These are phyloP conservation scores for Xylaria longipes DNA, from an alignment of 495 filamentous ascomycete genomes.

Conservation along the genomic window DNA sequence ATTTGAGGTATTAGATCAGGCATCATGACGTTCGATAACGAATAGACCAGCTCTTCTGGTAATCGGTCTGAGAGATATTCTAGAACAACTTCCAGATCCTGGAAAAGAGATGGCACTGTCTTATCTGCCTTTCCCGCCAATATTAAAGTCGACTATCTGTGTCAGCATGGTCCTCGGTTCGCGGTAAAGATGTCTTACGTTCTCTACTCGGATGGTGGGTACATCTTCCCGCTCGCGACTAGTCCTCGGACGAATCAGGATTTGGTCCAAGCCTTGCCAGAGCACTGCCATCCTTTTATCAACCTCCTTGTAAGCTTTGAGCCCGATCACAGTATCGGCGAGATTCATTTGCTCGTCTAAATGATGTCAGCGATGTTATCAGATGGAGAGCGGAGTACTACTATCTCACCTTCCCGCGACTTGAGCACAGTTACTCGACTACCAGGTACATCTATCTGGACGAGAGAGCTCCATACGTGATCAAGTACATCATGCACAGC, in stretches of 20 bases:
- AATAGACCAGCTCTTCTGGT: conserved; percentile 65
- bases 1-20: conserved; percentile 68
- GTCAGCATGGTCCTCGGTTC: conserved; percentile 31
- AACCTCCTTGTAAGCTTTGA: conserved; percentile 59
- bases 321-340: conserved; percentile 53
- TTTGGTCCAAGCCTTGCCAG: conserved; percentile 57
- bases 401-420: conserved; percentile 54
- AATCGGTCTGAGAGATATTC: conserved; percentile 69
- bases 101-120: conserved; percentile 56
- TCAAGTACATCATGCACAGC: conserved; percentile 66
- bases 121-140: conserved; percentile 44
- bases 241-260: conserved; percentile 59
- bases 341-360: conserved; percentile 55
- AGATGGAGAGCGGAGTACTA: conserved; percentile 34
- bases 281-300: conserved; percentile 55
- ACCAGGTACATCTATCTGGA: conserved; percentile 59
- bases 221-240: conserved; percentile 38
- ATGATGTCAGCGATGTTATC: conserved; percentile 33
- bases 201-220: conserved; percentile 44
- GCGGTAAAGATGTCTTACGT: conserved; percentile 43
- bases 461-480: conserved; percentile 60
- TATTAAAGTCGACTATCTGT: conserved; percentile 39
- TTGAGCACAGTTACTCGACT: conserved; percentile 56
- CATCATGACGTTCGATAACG: conserved; percentile 71
- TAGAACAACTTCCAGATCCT: conserved; percentile 67